Percentiles rank a stretch among this genome's conserved stretches.
Evolutionary conservation across 129 eudicot genomes (phyloP).

Genomic region (Scalesia atractyloides): DNA sequence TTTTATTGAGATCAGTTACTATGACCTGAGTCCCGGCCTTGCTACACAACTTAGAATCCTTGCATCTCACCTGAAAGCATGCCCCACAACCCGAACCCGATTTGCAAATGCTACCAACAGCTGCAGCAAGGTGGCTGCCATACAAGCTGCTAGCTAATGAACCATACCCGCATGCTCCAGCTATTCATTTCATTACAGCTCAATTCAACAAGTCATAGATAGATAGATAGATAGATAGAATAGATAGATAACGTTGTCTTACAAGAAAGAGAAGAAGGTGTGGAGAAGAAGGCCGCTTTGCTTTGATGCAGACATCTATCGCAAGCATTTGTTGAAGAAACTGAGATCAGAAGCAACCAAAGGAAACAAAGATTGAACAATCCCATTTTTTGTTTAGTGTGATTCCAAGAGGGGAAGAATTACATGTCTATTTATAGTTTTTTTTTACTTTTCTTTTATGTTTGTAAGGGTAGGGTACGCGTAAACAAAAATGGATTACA

Average conservation of each 20-base stretch:
- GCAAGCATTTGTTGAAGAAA: constrained; percentile 61
- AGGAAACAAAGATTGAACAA: constrained; percentile 23
- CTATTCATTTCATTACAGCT: constrained; percentile 29
- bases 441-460: background rate
- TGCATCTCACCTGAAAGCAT: constrained; percentile 86
- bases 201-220: constrained; percentile 5
- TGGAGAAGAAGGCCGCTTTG: constrained; percentile 65
- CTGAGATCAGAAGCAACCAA: constrained; percentile 29
- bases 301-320: constrained; percentile 63
- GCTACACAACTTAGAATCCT: constrained; percentile 49
- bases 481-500: constrained; percentile 29
- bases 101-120: constrained; percentile 61
- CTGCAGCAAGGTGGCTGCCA: constrained; percentile 73
- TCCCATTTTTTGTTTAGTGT: constrained; percentile 30
- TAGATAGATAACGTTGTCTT: constrained; percentile 25
- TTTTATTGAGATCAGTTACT: constrained; percentile 61
- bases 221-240: background rate
- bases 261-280: constrained; percentile 65
- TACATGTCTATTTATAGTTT: constrained; percentile 33
- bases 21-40: constrained; percentile 60
- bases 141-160: constrained; percentile 54
- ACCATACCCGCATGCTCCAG: constrained; percentile 96
- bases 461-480: constrained; percentile 19
- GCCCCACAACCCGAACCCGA: constrained; percentile 94
- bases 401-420: constrained; percentile 4